Conservation (phyloP, 371 early-diverging fungal species). For the Parasitella parasitica region DNA sequence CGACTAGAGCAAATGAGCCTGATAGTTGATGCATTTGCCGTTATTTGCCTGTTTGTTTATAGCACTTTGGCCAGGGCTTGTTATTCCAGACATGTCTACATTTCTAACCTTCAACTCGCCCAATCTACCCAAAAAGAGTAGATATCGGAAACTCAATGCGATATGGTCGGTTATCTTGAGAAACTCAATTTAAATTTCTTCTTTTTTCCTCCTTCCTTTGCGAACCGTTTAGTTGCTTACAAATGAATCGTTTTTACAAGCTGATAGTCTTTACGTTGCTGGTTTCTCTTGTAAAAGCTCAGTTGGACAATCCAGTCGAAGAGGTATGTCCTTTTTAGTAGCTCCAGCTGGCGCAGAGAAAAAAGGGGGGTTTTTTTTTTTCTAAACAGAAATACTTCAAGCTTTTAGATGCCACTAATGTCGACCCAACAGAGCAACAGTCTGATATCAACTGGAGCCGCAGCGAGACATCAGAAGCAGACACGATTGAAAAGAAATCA, state of each 20-base stretch:
- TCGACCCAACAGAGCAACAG: not conserved
- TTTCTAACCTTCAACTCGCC: no score
- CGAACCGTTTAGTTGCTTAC: not conserved
- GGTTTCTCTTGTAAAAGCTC: slow-evolving; percentile 8
- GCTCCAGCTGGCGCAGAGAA: not conserved
- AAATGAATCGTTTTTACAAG: slow-evolving; percentile 8
- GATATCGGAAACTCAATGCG: no score
- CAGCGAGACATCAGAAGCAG: not conserved
- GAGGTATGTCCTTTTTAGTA: slow-evolving; percentile 11
- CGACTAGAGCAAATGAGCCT: no score
- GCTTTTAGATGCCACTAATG: not conserved
- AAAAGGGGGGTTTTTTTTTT: no score
- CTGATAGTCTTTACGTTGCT: not conserved
- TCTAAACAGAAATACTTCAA: not conserved
- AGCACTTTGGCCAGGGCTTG: no score
- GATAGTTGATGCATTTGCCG: no score
- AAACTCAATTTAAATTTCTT: not conserved
- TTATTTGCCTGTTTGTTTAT: no score
- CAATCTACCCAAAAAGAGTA: no score
- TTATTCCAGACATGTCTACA: no score
- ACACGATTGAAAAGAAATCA: slow-evolving; percentile 28
- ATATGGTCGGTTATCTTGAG: not conserved
- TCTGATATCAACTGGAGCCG: not conserved
- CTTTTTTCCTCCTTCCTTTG: not conserved
- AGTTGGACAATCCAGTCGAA: slow-evolving; percentile 27